Conservation (phyloP, 306 rosid genomes). For the Cicer chorassanicum region DNA sequence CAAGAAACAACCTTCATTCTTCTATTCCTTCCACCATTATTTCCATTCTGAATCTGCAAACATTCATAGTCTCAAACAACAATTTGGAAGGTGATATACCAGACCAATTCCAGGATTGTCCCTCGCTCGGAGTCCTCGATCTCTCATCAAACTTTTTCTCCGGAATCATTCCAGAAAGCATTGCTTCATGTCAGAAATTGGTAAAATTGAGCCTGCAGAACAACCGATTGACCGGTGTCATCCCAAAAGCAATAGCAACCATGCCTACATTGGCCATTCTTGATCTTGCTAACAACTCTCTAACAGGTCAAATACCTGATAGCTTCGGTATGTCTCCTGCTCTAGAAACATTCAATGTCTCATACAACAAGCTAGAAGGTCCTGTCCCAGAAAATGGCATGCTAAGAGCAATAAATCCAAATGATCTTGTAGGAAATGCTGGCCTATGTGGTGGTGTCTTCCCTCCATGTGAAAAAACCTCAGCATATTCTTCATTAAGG, state of each 20-base stretch:
- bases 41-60: slow-evolving; percentile 75
- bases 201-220: slow-evolving; percentile 75
- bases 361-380: slow-evolving; percentile 83
- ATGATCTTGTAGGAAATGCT: slow-evolving; percentile 72
- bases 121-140: slow-evolving; percentile 81
- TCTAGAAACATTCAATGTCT: slow-evolving; percentile 76
- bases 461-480: slow-evolving; percentile 63
- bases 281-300: slow-evolving; percentile 89
- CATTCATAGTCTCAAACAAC: slow-evolving; percentile 72
- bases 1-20: slow-evolving; percentile 69
- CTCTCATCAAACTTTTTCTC: slow-evolving; percentile 75
- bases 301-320: slow-evolving; percentile 76
- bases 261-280: slow-evolving; percentile 86
- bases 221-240: slow-evolving; percentile 72
- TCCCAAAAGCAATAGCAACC: slow-evolving; percentile 72
- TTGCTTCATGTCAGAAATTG: slow-evolving; percentile 85
- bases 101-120: slow-evolving; percentile 80
- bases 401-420: slow-evolving; percentile 75
- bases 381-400: slow-evolving; percentile 82
- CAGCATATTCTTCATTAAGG: slow-evolving; percentile 45
- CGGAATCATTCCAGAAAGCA: slow-evolving; percentile 76
- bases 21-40: slow-evolving; percentile 80
- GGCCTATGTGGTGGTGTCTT: slow-evolving; percentile 83
- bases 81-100: slow-evolving; percentile 75
- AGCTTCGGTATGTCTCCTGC: slow-evolving; percentile 89